Conservation (phyloP, 139 green algal genomes). For the Tetraselmis striata region DNA sequence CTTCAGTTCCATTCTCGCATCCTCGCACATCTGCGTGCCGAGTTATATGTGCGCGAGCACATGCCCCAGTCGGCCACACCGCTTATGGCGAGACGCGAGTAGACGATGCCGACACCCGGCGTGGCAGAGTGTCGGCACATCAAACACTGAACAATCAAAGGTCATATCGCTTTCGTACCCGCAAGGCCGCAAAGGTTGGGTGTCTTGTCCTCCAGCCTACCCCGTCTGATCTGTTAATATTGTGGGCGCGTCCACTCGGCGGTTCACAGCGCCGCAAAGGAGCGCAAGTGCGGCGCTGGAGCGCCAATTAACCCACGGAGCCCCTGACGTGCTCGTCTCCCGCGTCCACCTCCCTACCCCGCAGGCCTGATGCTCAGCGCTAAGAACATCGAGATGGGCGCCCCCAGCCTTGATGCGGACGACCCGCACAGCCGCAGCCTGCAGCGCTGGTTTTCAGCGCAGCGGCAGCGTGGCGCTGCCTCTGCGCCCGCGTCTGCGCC, state of each 20-base stretch:
- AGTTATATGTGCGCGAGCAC: too few relatives aligned
- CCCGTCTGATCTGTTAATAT: background rate
- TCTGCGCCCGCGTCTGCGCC: background rate
- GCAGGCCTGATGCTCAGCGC: background rate
- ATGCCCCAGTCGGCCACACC: too few relatives aligned
- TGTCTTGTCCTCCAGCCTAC: background rate
- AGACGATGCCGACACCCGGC: too few relatives aligned
- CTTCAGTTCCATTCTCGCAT: too few relatives aligned
- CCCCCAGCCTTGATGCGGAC: background rate
- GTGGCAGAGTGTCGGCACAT: too few relatives aligned
- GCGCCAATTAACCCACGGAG: too few relatives aligned
- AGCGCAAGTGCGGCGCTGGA: too few relatives aligned
- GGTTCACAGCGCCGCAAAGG: background rate
- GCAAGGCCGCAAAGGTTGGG: background rate
- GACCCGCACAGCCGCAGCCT: background rate
- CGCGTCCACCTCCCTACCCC: background rate
- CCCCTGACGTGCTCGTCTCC: background rate
- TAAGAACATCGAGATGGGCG: background rate
- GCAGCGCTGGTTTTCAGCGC: background rate
- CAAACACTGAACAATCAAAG: too few relatives aligned
- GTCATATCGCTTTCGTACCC: too few relatives aligned
- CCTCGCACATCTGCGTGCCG: too few relatives aligned
- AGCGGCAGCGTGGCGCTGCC: background rate
- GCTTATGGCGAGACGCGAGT: too few relatives aligned
- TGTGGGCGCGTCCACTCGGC: too few relatives aligned